These are phyloP conservation scores for Trichosporon asahii DNA, from an alignment of 1,284 basidiomycete genomes.

Conservation along the genomic window DNA sequence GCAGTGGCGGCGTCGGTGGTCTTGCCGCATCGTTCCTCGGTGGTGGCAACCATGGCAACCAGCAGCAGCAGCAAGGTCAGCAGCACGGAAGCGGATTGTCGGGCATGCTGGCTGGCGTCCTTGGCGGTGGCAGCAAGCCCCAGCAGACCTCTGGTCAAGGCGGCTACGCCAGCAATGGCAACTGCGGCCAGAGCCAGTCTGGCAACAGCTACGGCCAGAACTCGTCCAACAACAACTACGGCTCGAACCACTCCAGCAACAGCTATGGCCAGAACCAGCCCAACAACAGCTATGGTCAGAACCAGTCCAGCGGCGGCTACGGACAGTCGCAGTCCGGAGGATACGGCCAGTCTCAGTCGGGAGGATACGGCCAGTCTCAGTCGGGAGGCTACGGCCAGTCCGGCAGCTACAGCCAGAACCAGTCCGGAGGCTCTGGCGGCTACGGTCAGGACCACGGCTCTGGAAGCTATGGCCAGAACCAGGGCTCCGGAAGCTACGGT, in stretches of 20 bases:
- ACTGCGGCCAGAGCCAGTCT: background rate
- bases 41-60: background rate
- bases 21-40: conserved; percentile 12
- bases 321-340: background rate
- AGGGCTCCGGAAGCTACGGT: background rate
- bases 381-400: background rate
- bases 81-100: background rate
- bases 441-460: background rate
- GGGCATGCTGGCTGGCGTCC: background rate
- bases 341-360: background rate
- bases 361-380: background rate
- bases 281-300: background rate
- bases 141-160: background rate
- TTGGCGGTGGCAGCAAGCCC: conserved; percentile 3
- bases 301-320: background rate
- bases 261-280: background rate
- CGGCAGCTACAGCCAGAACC: background rate
- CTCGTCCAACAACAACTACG: background rate
- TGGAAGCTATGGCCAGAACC: background rate
- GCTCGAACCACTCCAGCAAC: background rate
- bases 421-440: background rate
- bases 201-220: background rate
- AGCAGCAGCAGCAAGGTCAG: conserved; percentile 14
- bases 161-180: background rate
- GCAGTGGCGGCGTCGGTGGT: background rate